A percentile compares a stretch with the other conserved stretches of the same genome.
These are phyloP conservation scores for Maudiozyma pseudohumilis DNA, from an alignment of 805 yeast species.

Conservation along the genomic window DNA sequence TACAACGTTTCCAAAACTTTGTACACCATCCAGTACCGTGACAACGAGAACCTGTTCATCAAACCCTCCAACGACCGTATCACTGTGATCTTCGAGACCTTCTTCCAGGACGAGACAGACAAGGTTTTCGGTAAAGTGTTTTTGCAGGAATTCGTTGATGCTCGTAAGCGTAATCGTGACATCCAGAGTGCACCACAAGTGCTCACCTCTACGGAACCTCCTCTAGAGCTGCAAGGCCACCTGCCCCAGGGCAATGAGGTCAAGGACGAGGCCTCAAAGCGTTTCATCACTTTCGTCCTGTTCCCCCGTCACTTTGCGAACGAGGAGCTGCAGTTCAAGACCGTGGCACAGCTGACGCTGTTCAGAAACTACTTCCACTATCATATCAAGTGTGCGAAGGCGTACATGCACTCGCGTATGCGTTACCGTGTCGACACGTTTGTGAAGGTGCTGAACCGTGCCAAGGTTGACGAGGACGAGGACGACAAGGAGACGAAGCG, in stretches of 20 bases:
- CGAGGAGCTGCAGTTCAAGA: conserved; percentile 25
- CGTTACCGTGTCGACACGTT: conserved; percentile 89
- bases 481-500: conserved; percentile 35
- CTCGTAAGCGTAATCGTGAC: conserved; percentile 83
- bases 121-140: conserved; percentile 83
- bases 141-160: conserved; percentile 89
- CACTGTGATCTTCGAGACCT: conserved; percentile 89
- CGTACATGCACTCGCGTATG: conserved; percentile 98
- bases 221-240: conserved; percentile 58
- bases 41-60: conserved; percentile 82
- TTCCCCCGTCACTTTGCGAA: conserved; percentile 88
- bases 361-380: conserved; percentile 97
- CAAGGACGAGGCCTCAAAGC: conserved; percentile 30
- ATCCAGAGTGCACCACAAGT: conserved; percentile 99
- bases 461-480: conserved; percentile 84
- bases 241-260: conserved; percentile 17
- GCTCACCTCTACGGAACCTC: conserved; percentile 87
- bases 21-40: conserved; percentile 65
- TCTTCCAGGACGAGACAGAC: conserved; percentile 95
- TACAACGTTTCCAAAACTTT: conserved; percentile 16
- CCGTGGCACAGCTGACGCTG: conserved; percentile 77
- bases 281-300: conserved; percentile 57
- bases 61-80: conserved; percentile 93
- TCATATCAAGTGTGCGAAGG: conserved; percentile 96
- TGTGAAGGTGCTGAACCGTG: conserved; percentile 90